Evolutionary conservation across 176 grass and related monocot genomes (phyloP).

Genomic region (maize (Zea mays)): Zm-B73-REFERENCE-NAM-5.0 NC_050103.1:77211001-77211500

Average conservation of each 20-base stretch:
- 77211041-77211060: conserved; percentile 59
- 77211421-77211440: conserved; percentile 83
- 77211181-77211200: conserved; percentile 61
- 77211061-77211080: conserved; percentile 83
- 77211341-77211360: conserved; percentile 74
- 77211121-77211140: conserved; percentile 75
- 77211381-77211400: conserved; percentile 90
- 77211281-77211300: conserved; percentile 48
- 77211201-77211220: neutral
- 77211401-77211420: conserved; percentile 95
- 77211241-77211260: conserved; percentile 7
- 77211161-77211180: conserved; percentile 56
- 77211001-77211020: conserved; percentile 58
- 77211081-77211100: conserved; percentile 96
- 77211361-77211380: conserved; percentile 89
- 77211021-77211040: conserved; percentile 61
- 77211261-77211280: neutral
- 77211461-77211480: conserved; percentile 78
- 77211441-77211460: conserved; percentile 92
- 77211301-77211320: conserved; percentile 88
- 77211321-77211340: conserved; percentile 46
- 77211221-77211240: neutral
- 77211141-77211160: conserved; percentile 55
- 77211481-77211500: conserved; percentile 80
- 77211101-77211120: conserved; percentile 69